Evolutionary conservation across 345 rosid genomes (phyloP), one percentile per base, ranked within the genome.

Genomic region (Hibiscus syriacus): DNA sequence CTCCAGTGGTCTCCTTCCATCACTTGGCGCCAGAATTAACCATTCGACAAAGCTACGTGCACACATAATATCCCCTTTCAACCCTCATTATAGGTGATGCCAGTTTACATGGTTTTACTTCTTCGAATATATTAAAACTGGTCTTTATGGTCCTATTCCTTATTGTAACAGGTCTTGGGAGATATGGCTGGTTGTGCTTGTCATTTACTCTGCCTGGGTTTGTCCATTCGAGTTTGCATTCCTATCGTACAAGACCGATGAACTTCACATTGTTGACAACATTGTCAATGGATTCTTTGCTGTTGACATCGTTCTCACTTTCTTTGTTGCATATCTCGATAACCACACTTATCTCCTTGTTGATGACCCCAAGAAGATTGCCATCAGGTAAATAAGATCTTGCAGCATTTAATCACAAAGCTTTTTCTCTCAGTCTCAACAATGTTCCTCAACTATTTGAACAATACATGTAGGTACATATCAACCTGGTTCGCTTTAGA

Each of bases 181-280:
- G 92, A 83, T 86, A 90, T 85, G 90, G 88, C 87, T 93, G 29
- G 82, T 93, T 38, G 61, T 87, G 67, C 83, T 93, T 8, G 98
- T 93, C 69, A 79, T 93, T 71, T 93, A 93, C 80, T 93, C 96
- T n/a, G 96, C 97, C 20, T 90, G 97, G 98, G 84, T 90, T 55
- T 89, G 87, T 73, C 98, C 98, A 8, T 93, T 93, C 68, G 86
- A 90, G 71, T 85, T 93, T 30, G 91, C 94, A 2, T 93, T 93
- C 76, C 73, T 90, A 45, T 64, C 86, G 3, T 83, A 85, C 82
- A 67, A 84, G 78, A 84, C 80, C 43, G 90, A 90, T 54, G 79
- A 87, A 2, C 84, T 89, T 66, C 86, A 87, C 78, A 65, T 86
- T 71, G 4, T 86, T 2, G 98, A 93, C 77, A 81, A 93, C 78